These are phyloP conservation scores for Botryotinia narcissicola DNA, from an alignment of 2,329 filamentous ascomycete species.

Conservation along the genomic window DNA sequence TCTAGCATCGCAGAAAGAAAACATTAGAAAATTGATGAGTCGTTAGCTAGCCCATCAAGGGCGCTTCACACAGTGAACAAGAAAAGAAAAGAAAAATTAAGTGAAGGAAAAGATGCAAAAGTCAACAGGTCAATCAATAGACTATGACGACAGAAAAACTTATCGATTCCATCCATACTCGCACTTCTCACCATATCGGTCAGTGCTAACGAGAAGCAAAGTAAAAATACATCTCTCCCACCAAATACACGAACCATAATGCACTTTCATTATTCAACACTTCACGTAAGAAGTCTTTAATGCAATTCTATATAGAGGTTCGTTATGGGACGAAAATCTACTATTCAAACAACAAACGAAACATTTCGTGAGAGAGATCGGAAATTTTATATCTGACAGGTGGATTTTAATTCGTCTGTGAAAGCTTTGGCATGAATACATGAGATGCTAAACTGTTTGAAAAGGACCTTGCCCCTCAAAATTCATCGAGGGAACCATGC, in stretches of 20 bases:
- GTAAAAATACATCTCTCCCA: neutral
- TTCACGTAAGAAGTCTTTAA: neutral
- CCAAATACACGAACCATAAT: neutral
- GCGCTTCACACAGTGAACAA: neutral
- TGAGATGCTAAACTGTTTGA: slow-evolving; percentile 11
- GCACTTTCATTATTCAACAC: neutral
- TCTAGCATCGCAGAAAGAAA: neutral
- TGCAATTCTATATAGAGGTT: neutral
- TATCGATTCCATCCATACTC: neutral
- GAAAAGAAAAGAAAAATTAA: neutral
- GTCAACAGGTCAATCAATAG: neutral
- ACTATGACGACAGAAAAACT: neutral
- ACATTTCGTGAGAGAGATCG: slow-evolving; percentile 4
- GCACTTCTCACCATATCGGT: neutral
- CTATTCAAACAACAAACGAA: slow-evolving; percentile 11
- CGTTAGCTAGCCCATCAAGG: slow-evolving; percentile 14
- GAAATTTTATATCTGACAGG: neutral
- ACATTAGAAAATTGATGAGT: neutral
- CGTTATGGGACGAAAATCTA: neutral
- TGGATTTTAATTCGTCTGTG: neutral
- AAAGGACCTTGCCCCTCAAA: slow-evolving; percentile 12
- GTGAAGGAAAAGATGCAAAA: neutral
- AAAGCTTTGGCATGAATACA: neutral
- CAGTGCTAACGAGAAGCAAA: neutral
- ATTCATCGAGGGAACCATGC: neutral